These are phyloP conservation scores for Phalaenopsis aphrodite DNA, from an alignment of 106 monocot species.

Conservation along the genomic window DNA sequence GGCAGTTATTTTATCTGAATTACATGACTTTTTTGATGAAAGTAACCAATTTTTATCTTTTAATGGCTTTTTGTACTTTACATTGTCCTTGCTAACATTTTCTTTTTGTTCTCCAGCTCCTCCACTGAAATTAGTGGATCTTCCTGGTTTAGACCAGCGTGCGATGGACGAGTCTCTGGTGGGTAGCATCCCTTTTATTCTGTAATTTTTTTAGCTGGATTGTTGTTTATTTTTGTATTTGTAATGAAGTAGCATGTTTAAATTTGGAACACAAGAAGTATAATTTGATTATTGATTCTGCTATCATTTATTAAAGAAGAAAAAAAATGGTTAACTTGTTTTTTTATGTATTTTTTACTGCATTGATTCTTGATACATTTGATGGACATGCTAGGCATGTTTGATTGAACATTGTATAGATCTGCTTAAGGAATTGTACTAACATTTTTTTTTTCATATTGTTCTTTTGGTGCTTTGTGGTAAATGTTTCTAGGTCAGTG, in stretches of 20 bases:
- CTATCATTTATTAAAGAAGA: not conserved
- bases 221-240: not conserved
- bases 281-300: not conserved
- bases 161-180: slow-evolving; percentile 85
- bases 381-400: not conserved
- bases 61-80: not conserved
- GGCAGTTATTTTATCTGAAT: not conserved
- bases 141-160: slow-evolving; percentile 81
- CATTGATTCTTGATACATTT: not conserved
- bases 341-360: not conserved
- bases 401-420: not conserved
- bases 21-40: not conserved
- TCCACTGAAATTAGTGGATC: slow-evolving; percentile 83
- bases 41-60: not conserved
- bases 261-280: not conserved
- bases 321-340: not conserved
- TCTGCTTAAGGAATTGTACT: not conserved
- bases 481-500: slow-evolving; percentile 40
- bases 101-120: slow-evolving; percentile 46
- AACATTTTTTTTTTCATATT: not conserved
- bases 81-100: not conserved
- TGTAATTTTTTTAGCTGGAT: not conserved
- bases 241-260: not conserved
- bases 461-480: not conserved
- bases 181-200: slow-evolving; percentile 13